phyloP scores from a whole-genome alignment of 2,329 filamentous ascomycete genomes.

The Aspergillus ustus region DNA sequence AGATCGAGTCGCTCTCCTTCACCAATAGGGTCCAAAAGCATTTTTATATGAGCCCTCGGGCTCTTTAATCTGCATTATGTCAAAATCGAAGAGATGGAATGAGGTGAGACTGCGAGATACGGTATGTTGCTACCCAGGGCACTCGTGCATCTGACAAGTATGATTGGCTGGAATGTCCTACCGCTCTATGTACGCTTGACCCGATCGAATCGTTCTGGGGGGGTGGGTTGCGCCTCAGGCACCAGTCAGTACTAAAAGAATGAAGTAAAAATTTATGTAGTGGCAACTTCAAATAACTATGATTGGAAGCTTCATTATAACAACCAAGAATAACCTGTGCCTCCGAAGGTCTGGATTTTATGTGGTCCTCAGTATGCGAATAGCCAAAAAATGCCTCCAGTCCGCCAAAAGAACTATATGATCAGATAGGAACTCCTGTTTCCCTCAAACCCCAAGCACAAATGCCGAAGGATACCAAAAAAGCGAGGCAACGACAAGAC shows the following conservation, averaged over 20 bases:
- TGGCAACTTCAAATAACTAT: not conserved
- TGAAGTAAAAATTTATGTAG: not conserved
- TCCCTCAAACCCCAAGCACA: not conserved
- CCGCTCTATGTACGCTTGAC: constrained; percentile 15
- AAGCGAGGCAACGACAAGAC: constrained; percentile 7
- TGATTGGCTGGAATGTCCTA: constrained; percentile 10
- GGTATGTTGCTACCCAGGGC: constrained; percentile 1
- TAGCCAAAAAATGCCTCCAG: not conserved
- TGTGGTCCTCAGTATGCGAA: not conserved
- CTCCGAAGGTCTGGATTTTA: not conserved
- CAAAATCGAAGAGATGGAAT: not conserved
- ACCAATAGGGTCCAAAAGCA: not conserved
- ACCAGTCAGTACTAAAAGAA: not conserved
- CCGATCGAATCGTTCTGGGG: constrained; percentile 17
- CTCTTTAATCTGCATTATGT: not conserved
- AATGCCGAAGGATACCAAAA: constrained; percentile 3
- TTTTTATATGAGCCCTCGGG: constrained; percentile 1
- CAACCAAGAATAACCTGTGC: not conserved
- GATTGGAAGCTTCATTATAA: not conserved
- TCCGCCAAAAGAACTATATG: not conserved
- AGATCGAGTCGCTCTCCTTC: not conserved
- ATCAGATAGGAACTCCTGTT: not conserved
- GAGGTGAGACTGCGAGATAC: not conserved
- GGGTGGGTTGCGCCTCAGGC: constrained; percentile 8
- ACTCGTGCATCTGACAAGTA: not conserved